Evolutionary conservation across 768 basidiomycete species (phyloP).

Genomic region (Trametes villosa): DNA sequence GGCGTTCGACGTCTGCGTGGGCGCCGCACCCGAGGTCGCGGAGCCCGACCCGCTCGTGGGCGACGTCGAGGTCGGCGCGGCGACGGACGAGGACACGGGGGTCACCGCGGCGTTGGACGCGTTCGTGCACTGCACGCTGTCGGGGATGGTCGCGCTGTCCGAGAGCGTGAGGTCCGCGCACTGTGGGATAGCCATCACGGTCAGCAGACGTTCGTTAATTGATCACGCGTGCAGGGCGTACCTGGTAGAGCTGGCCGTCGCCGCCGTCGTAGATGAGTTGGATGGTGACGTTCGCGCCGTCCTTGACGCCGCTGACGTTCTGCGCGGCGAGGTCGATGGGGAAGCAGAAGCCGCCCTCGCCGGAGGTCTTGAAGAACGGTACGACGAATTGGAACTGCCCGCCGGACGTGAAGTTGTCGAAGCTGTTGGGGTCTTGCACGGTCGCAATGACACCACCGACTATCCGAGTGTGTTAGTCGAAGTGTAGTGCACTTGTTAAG

Average conservation of each 20-base stretch:
- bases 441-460: slow-evolving; percentile 62
- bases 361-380: slow-evolving; percentile 52
- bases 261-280: slow-evolving; percentile 72
- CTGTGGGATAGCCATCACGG: slow-evolving; percentile 39
- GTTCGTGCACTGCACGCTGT: slow-evolving; percentile 44
- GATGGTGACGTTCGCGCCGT: slow-evolving; percentile 77
- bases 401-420: slow-evolving; percentile 60
- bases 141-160: slow-evolving; percentile 51
- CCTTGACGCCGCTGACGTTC: slow-evolving; percentile 51
- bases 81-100: slow-evolving; percentile 8
- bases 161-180: slow-evolving; percentile 82
- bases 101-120: slow-evolving; percentile 29
- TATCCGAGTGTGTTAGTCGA: slow-evolving; percentile 27
- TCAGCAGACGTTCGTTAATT: not conserved
- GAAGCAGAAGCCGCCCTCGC: slow-evolving; percentile 70
- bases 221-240: slow-evolving; percentile 27
- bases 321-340: slow-evolving; percentile 61
- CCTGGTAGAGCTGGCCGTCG: slow-evolving; percentile 75
- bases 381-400: slow-evolving; percentile 40
- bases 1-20: slow-evolving; percentile 15
- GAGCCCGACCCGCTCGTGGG: slow-evolving; percentile 14
- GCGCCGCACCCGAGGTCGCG: slow-evolving; percentile 10
- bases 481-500: not conserved
- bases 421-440: slow-evolving; percentile 60
- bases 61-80: slow-evolving; percentile 6